Conservation (phyloP, 2,329 filamentous ascomycete species). For the Nemania sp. region DNA sequence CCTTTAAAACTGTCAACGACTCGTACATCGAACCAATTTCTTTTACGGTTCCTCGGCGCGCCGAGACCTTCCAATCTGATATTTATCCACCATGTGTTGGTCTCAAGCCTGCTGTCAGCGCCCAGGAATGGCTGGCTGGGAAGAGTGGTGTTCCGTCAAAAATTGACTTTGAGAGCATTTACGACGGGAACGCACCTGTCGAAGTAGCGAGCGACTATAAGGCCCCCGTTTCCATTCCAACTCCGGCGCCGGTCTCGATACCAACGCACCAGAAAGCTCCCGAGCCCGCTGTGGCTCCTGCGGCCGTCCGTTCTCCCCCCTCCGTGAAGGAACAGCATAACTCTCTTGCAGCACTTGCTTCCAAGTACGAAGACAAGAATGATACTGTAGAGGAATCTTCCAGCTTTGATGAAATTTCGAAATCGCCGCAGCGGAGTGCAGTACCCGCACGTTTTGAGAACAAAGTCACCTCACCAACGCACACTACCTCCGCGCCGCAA, state of each 20-base stretch:
- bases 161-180: slow-evolving; percentile 91
- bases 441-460: slow-evolving; percentile 38
- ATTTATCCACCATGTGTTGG: slow-evolving; percentile 90
- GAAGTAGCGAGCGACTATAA: slow-evolving; percentile 76
- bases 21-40: slow-evolving; percentile 93
- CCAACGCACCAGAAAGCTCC: slow-evolving; percentile 60
- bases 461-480: slow-evolving; percentile 38
- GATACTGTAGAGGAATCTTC: slow-evolving; percentile 71
- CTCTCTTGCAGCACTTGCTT: slow-evolving; percentile 83
- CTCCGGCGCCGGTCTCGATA: slow-evolving; percentile 51
- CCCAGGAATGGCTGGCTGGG: slow-evolving; percentile 83
- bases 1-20: slow-evolving; percentile 97
- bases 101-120: slow-evolving; percentile 76
- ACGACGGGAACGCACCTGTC: slow-evolving; percentile 79
- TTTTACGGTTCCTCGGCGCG: slow-evolving; percentile 92
- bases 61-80: slow-evolving; percentile 94
- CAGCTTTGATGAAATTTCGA: slow-evolving; percentile 84
- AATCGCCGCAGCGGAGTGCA: slow-evolving; percentile 68
- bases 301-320: slow-evolving; percentile 61
- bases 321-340: slow-evolving; percentile 83
- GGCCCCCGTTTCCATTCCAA: slow-evolving; percentile 53
- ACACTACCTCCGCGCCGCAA: slow-evolving; percentile 44
- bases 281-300: slow-evolving; percentile 55
- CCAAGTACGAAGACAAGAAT: slow-evolving; percentile 76
- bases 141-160: slow-evolving; percentile 85